Conservation (phyloP, 495 filamentous ascomycete species). For the Aspergillus steynii region DNA sequence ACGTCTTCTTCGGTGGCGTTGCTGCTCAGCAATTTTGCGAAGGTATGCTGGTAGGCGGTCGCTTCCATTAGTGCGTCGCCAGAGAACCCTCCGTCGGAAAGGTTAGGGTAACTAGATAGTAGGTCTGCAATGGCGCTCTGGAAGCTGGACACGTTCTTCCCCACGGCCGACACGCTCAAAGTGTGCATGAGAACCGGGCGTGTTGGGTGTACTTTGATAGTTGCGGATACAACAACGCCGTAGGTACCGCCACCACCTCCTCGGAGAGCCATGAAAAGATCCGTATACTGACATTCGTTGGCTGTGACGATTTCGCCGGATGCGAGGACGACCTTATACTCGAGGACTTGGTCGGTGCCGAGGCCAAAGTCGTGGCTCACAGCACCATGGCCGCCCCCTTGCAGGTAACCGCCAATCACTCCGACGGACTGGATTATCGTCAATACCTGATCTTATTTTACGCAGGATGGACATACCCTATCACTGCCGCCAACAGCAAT, state of each 20-base stretch:
- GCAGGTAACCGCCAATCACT: conserved; percentile 3
- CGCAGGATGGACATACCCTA: neutral
- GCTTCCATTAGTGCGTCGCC: conserved; percentile 26
- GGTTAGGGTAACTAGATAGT: conserved; percentile 8
- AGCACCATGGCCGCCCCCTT: conserved; percentile 21
- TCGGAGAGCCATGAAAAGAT: conserved; percentile 58
- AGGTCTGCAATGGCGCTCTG: conserved; percentile 9
- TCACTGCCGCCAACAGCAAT: neutral
- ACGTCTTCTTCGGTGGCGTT: conserved; percentile 18
- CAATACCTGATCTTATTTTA: neutral
- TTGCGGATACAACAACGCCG: conserved; percentile 44
- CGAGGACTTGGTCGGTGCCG: conserved; percentile 35
- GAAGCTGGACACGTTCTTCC: neutral
- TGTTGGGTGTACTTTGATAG: conserved; percentile 37
- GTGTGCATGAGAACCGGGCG: conserved; percentile 12
- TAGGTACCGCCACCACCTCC: conserved; percentile 47
- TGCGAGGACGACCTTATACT: conserved; percentile 47
- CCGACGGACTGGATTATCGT: neutral
- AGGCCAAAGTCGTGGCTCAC: conserved; percentile 25
- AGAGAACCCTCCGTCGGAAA: conserved; percentile 20
- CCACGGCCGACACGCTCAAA: conserved; percentile 1
- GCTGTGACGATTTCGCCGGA: conserved; percentile 48
- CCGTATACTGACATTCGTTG: conserved; percentile 45
- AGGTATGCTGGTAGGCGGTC: conserved; percentile 18
- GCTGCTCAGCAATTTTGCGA: conserved; percentile 26